Evolutionary conservation across 208 protist genomes (phyloP), one percentile per base, ranked within the genome.

Genomic region (Leptomonas pyrrhocoris): DNA sequence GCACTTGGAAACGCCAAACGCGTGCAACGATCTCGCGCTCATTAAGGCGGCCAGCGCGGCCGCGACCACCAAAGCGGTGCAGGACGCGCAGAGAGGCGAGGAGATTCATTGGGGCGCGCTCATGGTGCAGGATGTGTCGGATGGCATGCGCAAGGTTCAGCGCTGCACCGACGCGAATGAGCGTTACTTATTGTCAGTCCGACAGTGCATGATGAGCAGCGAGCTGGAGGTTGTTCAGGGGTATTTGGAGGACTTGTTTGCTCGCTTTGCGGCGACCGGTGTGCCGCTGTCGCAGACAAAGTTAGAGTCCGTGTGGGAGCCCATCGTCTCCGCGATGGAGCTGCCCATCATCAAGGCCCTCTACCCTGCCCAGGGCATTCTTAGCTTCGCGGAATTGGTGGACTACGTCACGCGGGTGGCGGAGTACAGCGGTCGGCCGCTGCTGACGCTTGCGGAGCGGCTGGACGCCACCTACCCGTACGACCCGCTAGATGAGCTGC

Each of bases 391-490:
- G 2, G 87, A 92, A 57, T 68, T 96, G 48, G 81, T 88, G 31
- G 81, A 89, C 61, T 96, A 96, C 73, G 67, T 92, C 7, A 83
- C 86, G 42, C 85, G 82, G 30, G 77, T 96, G 25, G 84, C 89
- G 6, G 84, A 94, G 65, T 90, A 91, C 59, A 92, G 73, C 63
- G 77, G 80, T 15, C 84, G 64, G 23, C 67, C 89, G 4, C 77
- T 94, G 49, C 69, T 86, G 49, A 67, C 53, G 25, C 62, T 96
- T 49, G 81, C 83, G 28, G 88, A 94, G 71, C 69, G 76, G 27
- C 76, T 96, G 3, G 86, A 92, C 57, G 84, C 69, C 30, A 57
- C 85, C 54, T 96, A 92, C 63, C 74, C 78, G 18, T 72, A 84
- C 48, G 78, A 84, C 63, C 69, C 83, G 2, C 58, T 79, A 13